Base-by-base conservation (phyloP, 192 early-diverging fungal genomes). In the Mortierella hygrophila region DNA sequence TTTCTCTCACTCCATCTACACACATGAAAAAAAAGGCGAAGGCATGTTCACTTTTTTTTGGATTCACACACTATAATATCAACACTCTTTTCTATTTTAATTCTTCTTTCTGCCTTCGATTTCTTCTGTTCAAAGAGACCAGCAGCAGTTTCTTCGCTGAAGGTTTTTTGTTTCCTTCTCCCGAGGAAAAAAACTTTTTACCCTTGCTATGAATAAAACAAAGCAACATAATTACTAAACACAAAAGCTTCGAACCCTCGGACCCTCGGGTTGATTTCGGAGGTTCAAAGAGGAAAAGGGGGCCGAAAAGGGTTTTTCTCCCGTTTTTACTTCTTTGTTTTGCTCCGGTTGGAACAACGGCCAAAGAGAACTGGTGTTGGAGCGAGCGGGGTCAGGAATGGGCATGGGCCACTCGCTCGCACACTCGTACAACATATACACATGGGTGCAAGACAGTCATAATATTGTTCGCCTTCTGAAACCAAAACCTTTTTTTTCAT, bases 31-130 rank as follows among this genome's bases (percentile, higher is more conserved):
- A 65, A 65, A 65, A 65, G 60, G 60, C 26, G 60, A 65, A 65
- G 60, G 60, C 60, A 65, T 65, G 60, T 65, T 65, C 60, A 65
- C 60, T 65, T 65, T 65, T 65, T 65, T 65, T 65, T 26, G 60
- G 40, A 72, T 38, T n/a, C 15, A 2, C 23, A 13, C 55, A 26
- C 55, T 11, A 60, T 65, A 65, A 65, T 65, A 3, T 15, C 60
- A 44, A 44, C 42, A 44, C 8, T 29, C 9, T 29, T 11, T 55
- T 23, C 16, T 23, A 26, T 10, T 23, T 26, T 32, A 65, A 60
- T 32, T 15, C 60, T 15, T 65, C 11, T 6, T 32, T 32, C 23
- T 32, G 3, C 13, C 9, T 32, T 65, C 26, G 32, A 65, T 65
- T 65, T 32, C 60, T 65, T 65, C 26, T 29, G 2, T 32, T 11